Conservation (phyloP, 164 flowering plant species). For the Litsea cubeba region DNA sequence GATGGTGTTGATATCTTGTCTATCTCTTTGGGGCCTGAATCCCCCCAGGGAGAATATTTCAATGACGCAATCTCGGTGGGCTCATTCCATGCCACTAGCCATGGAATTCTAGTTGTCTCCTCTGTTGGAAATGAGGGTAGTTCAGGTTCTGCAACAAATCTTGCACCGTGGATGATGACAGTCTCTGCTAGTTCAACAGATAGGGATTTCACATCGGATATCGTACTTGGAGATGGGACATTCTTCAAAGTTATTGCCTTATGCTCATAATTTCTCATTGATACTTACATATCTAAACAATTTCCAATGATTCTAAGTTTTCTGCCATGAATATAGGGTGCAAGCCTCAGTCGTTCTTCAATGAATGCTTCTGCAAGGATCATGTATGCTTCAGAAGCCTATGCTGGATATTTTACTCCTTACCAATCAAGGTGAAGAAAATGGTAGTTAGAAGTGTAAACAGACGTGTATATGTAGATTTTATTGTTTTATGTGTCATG, state of each 20-base stretch:
- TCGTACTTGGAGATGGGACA: conserved; percentile 44
- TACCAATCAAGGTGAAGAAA: conserved; percentile 78
- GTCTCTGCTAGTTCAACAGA: conserved; percentile 80
- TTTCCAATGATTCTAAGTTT: background rate
- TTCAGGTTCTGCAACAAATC: conserved; percentile 61
- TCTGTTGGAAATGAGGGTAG: conserved; percentile 69
- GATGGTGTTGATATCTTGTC: conserved; percentile 75
- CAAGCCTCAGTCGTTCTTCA: conserved; percentile 45
- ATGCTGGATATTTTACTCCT: conserved; percentile 71
- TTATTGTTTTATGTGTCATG: too few species aligned
- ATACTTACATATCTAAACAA: background rate
- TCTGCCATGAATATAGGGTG: conserved; percentile 40
- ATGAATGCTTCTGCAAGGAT: conserved; percentile 44
- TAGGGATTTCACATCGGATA: conserved; percentile 63
- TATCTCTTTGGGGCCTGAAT: conserved; percentile 63
- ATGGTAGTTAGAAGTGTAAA: conserved; percentile 21
- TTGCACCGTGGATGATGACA: conserved; percentile 84
- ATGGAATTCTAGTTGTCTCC: conserved; percentile 62
- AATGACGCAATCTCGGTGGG: conserved; percentile 77
- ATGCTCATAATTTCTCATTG: background rate
- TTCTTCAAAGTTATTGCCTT: conserved; percentile 35
- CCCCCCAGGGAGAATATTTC: conserved; percentile 73
- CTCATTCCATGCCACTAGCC: conserved; percentile 70
- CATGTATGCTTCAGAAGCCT: conserved; percentile 62
- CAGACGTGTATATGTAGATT: background rate